phyloP scores from a whole-genome alignment of 2,329 filamentous ascomycete species.

The Hymenotorrendiella dingleyae region DNA sequence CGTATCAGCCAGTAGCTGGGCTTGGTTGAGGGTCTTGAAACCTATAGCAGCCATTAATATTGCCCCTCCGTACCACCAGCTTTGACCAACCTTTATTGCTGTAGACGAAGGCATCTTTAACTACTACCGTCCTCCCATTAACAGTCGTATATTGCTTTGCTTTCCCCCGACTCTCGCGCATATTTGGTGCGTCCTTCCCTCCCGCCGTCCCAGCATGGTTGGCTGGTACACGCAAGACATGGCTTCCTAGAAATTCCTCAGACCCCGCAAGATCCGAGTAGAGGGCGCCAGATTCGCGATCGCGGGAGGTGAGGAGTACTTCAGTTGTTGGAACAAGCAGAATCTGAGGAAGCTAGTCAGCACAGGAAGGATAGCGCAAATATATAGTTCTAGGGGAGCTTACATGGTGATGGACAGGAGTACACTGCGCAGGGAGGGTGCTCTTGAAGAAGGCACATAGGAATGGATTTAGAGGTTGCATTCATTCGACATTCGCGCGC shows the following conservation, averaged over 20 bases:
- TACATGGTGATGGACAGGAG: constrained; percentile 82
- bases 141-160: constrained; percentile 89
- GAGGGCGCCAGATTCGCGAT: constrained; percentile 73
- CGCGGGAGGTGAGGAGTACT: constrained; percentile 79
- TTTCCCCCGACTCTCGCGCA: constrained; percentile 85
- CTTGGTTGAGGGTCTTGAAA: constrained; percentile 87
- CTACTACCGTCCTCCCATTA: constrained; percentile 87
- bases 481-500: constrained; percentile 50
- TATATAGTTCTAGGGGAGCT: constrained; percentile 19
- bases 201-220: constrained; percentile 43
- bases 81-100: constrained; percentile 78
- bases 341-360: constrained; percentile 45
- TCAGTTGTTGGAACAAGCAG: constrained; percentile 92
- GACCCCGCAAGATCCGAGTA: constrained; percentile 78
- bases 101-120: constrained; percentile 89
- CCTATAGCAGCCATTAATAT: constrained; percentile 45
- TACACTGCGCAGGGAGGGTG: constrained; percentile 84
- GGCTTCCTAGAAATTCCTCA: constrained; percentile 93
- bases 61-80: not conserved
- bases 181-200: constrained; percentile 55
- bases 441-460: constrained; percentile 98
- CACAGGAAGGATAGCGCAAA: not conserved
- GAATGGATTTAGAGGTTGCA: constrained; percentile 99
- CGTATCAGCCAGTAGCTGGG: constrained; percentile 75
- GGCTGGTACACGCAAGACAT: constrained; percentile 81